Evolutionary conservation across 2,329 filamentous ascomycete genomes (phyloP), one percentile per base, ranked within the genome.

Genomic region (Arthroderma sp.): DNA sequence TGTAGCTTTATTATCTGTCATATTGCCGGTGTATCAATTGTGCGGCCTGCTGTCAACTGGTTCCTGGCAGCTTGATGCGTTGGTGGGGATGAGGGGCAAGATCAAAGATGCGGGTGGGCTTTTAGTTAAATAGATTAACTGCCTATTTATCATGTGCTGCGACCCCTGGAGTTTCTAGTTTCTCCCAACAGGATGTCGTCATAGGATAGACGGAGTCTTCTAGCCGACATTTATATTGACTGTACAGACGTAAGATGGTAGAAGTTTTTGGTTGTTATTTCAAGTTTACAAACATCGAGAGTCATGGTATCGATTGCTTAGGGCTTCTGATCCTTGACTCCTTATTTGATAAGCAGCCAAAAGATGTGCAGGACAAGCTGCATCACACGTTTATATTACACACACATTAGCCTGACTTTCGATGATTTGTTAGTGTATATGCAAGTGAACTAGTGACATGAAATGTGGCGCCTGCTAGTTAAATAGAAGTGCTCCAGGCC

Each of bases 61-160:
- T 19, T n/a, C n/a, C 9, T 7, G 7, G 25, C 9, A n/a, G 35
- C 35, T n/a, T 38, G 33, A 23, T 11, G 5, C 8, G 31, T 21
- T 54, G 52, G 33, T 35, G 47, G 47, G 25, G 47, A 51, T 33
- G 52, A 54, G 52, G 52, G 37, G 52, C 47, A 31, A 31, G 23
- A n/a, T n/a, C n/a, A n/a, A n/a, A 47, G 25, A 11, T 51, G 25
- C 28, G 25, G 15, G 47, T 19, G 7, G 25, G 47, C 47, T 51
- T n/a, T 51, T 51, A 38, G 4, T 38, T 38, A 13, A 4, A 38
- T 4, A 38, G 13, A 11, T 2, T 9, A 31, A 4, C 33, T 51
- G 19, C 13, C 25, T 51, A 15, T 35, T 8, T 31, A 51, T 51
- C 47, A 51, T 51, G 47, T 51, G 47, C 28, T n/a, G 7, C 35